These are phyloP conservation scores for Xylaria multiplex DNA, from an alignment of 2,329 filamentous ascomycete species.

Conservation along the genomic window DNA sequence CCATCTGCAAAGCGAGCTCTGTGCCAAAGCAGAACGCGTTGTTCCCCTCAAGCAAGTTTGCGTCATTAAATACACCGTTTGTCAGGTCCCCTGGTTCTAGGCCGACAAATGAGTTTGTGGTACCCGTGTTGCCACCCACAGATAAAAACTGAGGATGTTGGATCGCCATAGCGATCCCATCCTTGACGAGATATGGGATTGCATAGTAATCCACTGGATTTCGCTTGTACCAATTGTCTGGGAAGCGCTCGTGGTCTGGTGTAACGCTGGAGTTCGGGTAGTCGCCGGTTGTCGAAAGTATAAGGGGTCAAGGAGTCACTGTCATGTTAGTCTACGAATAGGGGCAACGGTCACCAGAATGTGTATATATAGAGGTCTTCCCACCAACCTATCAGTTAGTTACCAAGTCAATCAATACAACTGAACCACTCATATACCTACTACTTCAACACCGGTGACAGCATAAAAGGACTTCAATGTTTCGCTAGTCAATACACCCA, in stretches of 20 bases:
- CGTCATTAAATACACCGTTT: constrained; percentile 19
- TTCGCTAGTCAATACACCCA: constrained; percentile 21
- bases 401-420: no score
- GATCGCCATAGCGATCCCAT: constrained; percentile 16
- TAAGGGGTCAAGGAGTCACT: no score
- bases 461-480: constrained; percentile 31
- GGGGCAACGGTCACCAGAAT: no score
- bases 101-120: constrained; percentile 25
- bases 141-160: constrained; percentile 24
- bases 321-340: no score
- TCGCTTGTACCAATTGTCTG: constrained; percentile 31
- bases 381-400: no score
- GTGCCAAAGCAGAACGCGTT: constrained; percentile 29
- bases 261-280: constrained; percentile 25
- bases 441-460: not conserved
- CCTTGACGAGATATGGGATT: constrained; percentile 13
- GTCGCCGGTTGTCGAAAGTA: constrained; percentile 4
- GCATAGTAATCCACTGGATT: constrained; percentile 26
- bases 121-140: constrained; percentile 27
- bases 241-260: constrained; percentile 27
- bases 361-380: no score
- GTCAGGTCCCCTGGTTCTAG: constrained; percentile 23
- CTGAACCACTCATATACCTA: no score
- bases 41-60: constrained; percentile 23
- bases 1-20: constrained; percentile 20